phyloP scores from a whole-genome alignment of 2,329 filamentous ascomycete genomes.

The Sporothrix inflata region DNA sequence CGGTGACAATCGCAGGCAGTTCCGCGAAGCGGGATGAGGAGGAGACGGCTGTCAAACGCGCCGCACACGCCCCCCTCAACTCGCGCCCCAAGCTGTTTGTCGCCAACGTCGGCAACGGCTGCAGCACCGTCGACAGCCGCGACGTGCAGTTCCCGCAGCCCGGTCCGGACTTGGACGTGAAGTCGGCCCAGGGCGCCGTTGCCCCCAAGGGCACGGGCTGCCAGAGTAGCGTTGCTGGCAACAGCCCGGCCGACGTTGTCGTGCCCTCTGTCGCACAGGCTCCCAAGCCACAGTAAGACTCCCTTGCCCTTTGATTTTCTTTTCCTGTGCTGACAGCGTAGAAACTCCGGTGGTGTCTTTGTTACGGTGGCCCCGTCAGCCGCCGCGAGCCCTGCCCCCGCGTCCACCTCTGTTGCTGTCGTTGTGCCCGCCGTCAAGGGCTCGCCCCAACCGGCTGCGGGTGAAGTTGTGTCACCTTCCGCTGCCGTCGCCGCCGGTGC shows the following conservation, averaged over 20 bases:
- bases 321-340: not conserved
- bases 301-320: not conserved
- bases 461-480: constrained; percentile 34
- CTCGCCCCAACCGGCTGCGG: constrained; percentile 35
- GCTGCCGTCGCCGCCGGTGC: not conserved
- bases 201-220: constrained; percentile 34
- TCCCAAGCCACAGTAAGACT: not conserved
- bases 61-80: constrained; percentile 46
- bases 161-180: constrained; percentile 47
- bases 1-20: constrained; percentile 53
- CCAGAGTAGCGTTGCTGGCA: constrained; percentile 11
- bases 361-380: constrained; percentile 40
- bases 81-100: constrained; percentile 29
- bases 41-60: constrained; percentile 77
- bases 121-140: constrained; percentile 28
- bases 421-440: constrained; percentile 44
- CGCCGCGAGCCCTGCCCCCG: constrained; percentile 36
- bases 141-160: constrained; percentile 35
- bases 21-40: constrained; percentile 44
- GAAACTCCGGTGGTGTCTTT: constrained; percentile 43
- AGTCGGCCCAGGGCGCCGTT: constrained; percentile 66
- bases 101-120: constrained; percentile 33
- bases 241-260: not conserved
- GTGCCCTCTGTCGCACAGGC: not conserved
- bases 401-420: constrained; percentile 35